Evolutionary conservation across 2,329 filamentous ascomycete genomes (phyloP), one percentile per base, ranked within the genome.

Genomic region (Penicillium rolfsii): DNA sequence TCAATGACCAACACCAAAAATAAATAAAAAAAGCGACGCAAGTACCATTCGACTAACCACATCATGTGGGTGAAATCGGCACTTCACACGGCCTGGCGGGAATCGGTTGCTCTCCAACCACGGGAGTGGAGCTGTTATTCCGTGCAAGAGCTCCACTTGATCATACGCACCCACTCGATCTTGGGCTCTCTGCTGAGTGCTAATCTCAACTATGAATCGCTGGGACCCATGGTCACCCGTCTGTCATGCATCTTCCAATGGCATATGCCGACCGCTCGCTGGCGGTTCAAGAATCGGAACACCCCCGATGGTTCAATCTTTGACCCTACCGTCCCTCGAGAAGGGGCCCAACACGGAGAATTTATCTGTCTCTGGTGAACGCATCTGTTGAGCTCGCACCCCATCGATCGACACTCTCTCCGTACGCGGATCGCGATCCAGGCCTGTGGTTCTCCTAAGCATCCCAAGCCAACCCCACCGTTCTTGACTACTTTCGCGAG

Each of bases 401-500:
- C 46, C 46, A 46, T 54, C 22, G 66, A 68, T 67, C 64, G 56
- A 55, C 58, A 55, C 35, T 45, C 22, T 33, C 24, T 28, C 35
- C 36, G 41, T 52, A 26, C 19, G 28, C 30, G 9, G 53, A 67
- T 64, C 58, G 36, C 46, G 63, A 65, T 63, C 57, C 48, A 46
- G 43, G 41, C 46, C 54, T 57, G 28, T 66, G 62, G 64, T 63
- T 67, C 64, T 40, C 46, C 55, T 28, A 60, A 36, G 11, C 24
- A 22, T 52, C 14, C n/a, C 24, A 45, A 57, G n/a, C 36, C 38
- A 22, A 55, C 61, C 55, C 64, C 61, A 64, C 62, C 61, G 64
- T 68, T 65, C 64, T 68, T 65, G 57, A 59, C 61, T 63, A 38
- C 57, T 60, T 63, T 63, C 58, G 26, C 57, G 61, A 33, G 54